These are phyloP conservation scores for Comarum palustre DNA, from an alignment of 306 rosid species.

Conservation along the genomic window DNA sequence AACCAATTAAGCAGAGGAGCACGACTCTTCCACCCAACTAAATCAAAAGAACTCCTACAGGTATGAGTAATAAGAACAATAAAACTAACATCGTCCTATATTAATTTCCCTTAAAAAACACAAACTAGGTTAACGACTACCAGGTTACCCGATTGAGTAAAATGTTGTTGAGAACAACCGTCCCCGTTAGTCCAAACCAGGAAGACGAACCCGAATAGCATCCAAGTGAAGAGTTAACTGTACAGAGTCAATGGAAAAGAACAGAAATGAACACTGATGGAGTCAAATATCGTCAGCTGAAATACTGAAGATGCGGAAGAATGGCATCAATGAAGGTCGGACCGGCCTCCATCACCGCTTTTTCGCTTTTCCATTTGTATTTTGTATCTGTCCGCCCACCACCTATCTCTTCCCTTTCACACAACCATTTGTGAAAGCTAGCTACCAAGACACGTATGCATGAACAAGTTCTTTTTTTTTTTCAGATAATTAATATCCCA, in stretches of 20 bases:
- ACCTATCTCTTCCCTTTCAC: background rate
- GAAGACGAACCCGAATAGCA: no score
- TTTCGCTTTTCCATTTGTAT: background rate
- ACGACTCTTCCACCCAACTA: no score
- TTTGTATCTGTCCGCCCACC: background rate
- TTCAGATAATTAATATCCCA: background rate
- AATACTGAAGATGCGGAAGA: background rate
- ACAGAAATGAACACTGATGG: background rate
- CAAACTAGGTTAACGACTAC: no score
- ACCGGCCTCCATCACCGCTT: background rate
- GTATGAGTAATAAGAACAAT: no score
- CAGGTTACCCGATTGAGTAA: no score
- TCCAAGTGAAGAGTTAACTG: background rate
- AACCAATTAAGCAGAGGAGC: no score
- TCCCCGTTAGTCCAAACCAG: no score
- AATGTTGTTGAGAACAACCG: no score
- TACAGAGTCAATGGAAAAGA: background rate
- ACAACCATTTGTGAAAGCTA: background rate
- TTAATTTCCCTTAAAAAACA: no score
- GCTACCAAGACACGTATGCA: background rate
- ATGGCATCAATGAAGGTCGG: background rate
- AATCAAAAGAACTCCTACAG: no score
- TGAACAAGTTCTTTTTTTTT: background rate
- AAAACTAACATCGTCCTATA: no score
- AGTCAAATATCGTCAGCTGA: background rate